Evolutionary conservation across 345 rosid species (phyloP).

Genomic region (Physaria fendleri): DNA sequence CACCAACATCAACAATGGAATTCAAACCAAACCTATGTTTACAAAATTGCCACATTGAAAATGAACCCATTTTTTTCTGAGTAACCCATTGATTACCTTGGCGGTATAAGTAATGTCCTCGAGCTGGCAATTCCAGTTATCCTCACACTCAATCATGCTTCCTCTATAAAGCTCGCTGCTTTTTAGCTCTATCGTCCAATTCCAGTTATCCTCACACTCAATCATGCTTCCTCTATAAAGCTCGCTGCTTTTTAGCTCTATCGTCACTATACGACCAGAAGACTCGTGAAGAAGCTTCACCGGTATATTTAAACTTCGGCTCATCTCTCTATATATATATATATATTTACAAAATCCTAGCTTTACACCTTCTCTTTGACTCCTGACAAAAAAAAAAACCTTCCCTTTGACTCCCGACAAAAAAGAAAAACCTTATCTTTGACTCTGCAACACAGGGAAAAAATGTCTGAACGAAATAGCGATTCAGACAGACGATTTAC

Average conservation of each 20-base stretch:
- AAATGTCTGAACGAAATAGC: constrained; percentile 19
- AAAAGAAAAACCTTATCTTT: constrained; percentile 18
- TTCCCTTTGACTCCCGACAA: neutral
- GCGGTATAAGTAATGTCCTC: constrained; percentile 78
- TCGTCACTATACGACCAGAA: constrained; percentile 74
- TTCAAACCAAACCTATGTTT: neutral
- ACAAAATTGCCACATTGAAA: neutral
- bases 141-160: constrained; percentile 86
- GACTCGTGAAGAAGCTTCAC: constrained; percentile 87
- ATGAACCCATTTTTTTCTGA: neutral
- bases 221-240: constrained; percentile 84
- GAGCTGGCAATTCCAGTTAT: constrained; percentile 92
- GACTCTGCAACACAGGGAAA: constrained; percentile 8
- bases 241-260: constrained; percentile 86
- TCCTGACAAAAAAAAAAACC: constrained; percentile 23
- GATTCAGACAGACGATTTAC: constrained; percentile 2
- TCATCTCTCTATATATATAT: too few species aligned
- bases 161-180: constrained; percentile 90
- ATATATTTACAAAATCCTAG: too few species aligned
- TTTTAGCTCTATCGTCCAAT: constrained; percentile 83
- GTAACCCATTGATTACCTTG: constrained; percentile 31
- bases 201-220: constrained; percentile 94
- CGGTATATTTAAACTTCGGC: constrained; percentile 83
- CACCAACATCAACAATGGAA: neutral
- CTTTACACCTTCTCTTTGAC: constrained; percentile 5